Evolutionary conservation across 1,284 basidiomycete genomes (phyloP).

Genomic region (Ceratobasidium sp.): DNA sequence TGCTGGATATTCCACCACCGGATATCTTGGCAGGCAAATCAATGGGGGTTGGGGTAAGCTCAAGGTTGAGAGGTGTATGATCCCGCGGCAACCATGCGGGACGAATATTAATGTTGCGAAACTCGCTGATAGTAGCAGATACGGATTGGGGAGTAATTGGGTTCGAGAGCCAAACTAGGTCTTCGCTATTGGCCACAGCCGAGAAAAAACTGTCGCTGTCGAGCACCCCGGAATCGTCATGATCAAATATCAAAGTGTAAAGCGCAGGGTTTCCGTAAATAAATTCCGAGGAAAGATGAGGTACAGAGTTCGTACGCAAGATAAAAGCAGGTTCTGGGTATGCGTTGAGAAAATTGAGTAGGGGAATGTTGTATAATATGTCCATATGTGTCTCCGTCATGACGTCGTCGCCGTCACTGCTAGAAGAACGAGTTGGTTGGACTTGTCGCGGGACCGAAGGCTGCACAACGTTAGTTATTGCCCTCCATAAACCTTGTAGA

Average conservation of each 20-base stretch:
- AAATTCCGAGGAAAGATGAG: not conserved
- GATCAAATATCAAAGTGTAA: slow-evolving; percentile 2
- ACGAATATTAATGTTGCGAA: not conserved
- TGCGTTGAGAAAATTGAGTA: slow-evolving; percentile 17
- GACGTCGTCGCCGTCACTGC: not conserved
- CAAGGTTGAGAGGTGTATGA: not conserved
- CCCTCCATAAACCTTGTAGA: not conserved
- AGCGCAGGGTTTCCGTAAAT: slow-evolving; percentile 26
- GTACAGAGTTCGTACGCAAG: not conserved
- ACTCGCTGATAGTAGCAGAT: not conserved
- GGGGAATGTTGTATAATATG: not conserved
- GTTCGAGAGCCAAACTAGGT: slow-evolving; percentile 8
- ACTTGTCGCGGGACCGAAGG: not conserved
- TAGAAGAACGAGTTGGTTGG: not conserved
- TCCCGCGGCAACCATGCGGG: slow-evolving; percentile 16
- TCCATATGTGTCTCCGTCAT: slow-evolving; percentile 2
- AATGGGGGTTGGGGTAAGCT: slow-evolving; percentile 17
- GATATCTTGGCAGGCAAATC: not conserved
- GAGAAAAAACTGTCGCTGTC: slow-evolving; percentile 5
- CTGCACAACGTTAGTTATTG: not conserved
- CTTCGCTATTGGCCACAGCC: not conserved
- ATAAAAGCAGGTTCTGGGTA: slow-evolving; percentile 35
- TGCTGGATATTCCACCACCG: not conserved
- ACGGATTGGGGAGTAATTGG: not conserved
- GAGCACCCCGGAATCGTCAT: not conserved